Conservation (phyloP, 139 green algal genomes). For the Chlamydomonas schloesseri region DNA sequence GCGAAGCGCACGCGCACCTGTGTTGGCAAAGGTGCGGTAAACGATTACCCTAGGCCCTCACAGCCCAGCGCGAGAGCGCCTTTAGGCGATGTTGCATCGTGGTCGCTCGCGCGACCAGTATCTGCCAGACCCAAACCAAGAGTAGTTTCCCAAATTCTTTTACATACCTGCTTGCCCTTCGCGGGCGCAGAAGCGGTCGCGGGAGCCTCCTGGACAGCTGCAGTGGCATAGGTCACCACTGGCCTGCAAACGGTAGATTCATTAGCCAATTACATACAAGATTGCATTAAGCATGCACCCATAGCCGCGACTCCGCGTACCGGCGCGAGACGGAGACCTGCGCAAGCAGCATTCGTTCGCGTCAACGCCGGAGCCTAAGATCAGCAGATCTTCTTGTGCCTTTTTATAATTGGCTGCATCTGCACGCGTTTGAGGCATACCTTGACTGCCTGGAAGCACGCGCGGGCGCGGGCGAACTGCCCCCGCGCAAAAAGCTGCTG, state of each 20-base stretch:
- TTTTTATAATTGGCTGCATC: background rate
- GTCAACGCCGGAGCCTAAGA: background rate
- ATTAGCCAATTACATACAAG: background rate
- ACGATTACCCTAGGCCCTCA: too few relatives aligned
- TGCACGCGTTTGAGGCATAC: background rate
- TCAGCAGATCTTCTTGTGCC: background rate
- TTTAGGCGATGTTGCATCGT: too few relatives aligned
- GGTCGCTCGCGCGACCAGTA: too few relatives aligned
- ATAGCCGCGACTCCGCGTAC: background rate
- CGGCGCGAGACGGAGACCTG: slow-evolving; percentile 8
- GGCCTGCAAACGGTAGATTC: background rate
- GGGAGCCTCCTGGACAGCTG: slow-evolving; percentile 26
- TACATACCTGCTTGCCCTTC: background rate
- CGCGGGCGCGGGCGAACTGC: background rate
- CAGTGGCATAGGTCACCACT: background rate
- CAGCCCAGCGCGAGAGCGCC: too few relatives aligned
- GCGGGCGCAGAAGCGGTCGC: background rate
- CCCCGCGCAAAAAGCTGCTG: background rate
- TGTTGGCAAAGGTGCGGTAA: background rate
- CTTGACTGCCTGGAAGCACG: slow-evolving; percentile 21
- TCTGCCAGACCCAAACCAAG: too few relatives aligned
- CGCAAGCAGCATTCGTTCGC: background rate
- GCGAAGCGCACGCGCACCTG: slow-evolving; percentile 95
- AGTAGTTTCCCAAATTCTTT: background rate
- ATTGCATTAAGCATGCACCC: background rate